Percentiles rank a stretch among this genome's conserved stretches.
These are phyloP conservation scores for Diaporthe amygdali DNA, from an alignment of 2,329 filamentous ascomycete species.

Conservation along the genomic window DNA sequence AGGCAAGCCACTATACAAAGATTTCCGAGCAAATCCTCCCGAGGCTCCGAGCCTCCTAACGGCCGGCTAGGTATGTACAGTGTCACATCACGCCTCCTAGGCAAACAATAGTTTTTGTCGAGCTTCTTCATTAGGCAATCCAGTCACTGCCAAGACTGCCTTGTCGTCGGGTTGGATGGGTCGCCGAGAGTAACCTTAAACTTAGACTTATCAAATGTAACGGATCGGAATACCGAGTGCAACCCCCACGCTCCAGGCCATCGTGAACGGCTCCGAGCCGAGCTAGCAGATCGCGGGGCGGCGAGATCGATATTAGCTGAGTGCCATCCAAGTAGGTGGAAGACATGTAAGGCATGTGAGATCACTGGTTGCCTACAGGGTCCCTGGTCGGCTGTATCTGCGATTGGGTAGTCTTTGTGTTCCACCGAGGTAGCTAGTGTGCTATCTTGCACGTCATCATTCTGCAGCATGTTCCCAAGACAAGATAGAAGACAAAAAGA, in stretches of 20 bases:
- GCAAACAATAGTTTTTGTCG: neutral
- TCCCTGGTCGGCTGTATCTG: too few species aligned
- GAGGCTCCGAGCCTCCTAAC: neutral
- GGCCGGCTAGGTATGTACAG: neutral
- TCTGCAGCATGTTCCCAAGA: too few species aligned
- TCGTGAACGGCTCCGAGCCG: neutral
- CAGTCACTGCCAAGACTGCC: neutral
- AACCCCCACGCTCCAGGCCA: neutral
- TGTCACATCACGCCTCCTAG: neutral
- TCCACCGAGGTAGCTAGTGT: too few species aligned
- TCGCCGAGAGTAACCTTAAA: slow-evolving; percentile 4
- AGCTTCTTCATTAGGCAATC: neutral
- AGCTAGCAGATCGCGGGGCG: neutral
- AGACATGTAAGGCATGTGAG: neutral
- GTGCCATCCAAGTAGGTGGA: neutral
- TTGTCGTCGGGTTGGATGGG: neutral
- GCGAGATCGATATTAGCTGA: neutral
- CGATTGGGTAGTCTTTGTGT: too few species aligned
- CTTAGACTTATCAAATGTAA: slow-evolving; percentile 4
- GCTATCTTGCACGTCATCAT: too few species aligned
- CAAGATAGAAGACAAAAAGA: too few species aligned
- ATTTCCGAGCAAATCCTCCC: neutral
- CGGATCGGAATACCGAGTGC: slow-evolving; percentile 1
- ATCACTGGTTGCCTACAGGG: neutral
- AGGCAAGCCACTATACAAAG: neutral